phyloP scores from a whole-genome alignment of 306 rosid genomes.

The Myrica gale region DNA sequence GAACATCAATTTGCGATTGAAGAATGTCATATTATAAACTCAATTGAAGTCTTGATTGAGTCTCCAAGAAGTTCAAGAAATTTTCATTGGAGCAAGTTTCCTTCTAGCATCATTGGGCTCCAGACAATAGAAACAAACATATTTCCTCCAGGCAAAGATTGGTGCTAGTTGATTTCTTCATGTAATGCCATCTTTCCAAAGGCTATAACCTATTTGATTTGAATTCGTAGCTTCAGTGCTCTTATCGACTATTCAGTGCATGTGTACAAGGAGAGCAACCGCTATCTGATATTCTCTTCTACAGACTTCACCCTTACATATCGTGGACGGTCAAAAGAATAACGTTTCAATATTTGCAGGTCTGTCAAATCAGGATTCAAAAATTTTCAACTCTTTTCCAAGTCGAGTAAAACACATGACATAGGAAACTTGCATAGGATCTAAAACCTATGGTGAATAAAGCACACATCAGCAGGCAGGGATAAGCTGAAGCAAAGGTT shows the following conservation, averaged over 20 bases:
- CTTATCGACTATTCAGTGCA: neutral
- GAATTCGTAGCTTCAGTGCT: neutral
- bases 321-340: neutral
- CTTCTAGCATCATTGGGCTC: neutral
- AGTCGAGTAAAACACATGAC: neutral
- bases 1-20: neutral
- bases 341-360: neutral
- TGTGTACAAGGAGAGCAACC: neutral
- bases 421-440: slow-evolving; percentile 4
- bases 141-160: neutral
- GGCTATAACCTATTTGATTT: neutral
- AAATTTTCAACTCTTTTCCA: neutral
- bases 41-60: neutral
- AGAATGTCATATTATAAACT: neutral
- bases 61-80: neutral
- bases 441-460: slow-evolving; percentile 24
- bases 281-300: neutral
- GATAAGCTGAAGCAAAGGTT: slow-evolving; percentile 32
- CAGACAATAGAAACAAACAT: neutral
- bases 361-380: neutral
- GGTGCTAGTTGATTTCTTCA: neutral
- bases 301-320: neutral
- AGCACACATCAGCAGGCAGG: slow-evolving; percentile 24
- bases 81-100: neutral
- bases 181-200: neutral